phyloP scores from a whole-genome alignment of 1,284 basidiomycete genomes.

The Athelia sp. region DNA sequence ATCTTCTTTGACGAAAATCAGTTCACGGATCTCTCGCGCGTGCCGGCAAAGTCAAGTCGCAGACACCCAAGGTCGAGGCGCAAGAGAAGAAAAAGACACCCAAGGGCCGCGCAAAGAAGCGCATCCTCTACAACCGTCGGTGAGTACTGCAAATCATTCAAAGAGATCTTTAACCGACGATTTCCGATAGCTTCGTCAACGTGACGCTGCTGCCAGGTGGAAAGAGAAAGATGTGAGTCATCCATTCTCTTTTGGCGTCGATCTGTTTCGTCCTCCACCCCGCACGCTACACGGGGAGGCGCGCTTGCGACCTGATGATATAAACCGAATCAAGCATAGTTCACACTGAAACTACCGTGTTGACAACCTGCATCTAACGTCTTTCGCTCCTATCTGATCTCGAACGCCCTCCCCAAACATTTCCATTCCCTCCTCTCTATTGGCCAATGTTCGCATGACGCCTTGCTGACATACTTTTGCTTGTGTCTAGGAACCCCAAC shows the following conservation, averaged over 20 bases:
- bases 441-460: background rate
- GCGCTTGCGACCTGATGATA: slow-evolving; percentile 52
- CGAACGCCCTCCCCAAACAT: slow-evolving; percentile 11
- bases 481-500: slow-evolving; percentile 67
- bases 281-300: slow-evolving; percentile 1
- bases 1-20: slow-evolving; percentile 26
- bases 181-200: slow-evolving; percentile 91
- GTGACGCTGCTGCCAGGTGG: slow-evolving; percentile 87
- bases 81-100: slow-evolving; percentile 98
- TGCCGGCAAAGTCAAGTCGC: slow-evolving; percentile 99
- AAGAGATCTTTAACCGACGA: background rate
- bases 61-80: slow-evolving; percentile 94
- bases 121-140: slow-evolving; percentile 92
- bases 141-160: no score
- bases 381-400: slow-evolving; percentile 92
- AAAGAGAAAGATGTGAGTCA: slow-evolving; percentile 93
- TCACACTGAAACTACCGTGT: slow-evolving; percentile 84
- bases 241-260: no score
- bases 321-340: slow-evolving; percentile 74
- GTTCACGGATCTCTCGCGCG: slow-evolving; percentile 99
- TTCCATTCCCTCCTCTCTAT: slow-evolving; percentile 7
- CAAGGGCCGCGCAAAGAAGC: slow-evolving; percentile 96
- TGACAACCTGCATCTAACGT: slow-evolving; percentile 79
- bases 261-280: slow-evolving; percentile 9
- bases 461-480: slow-evolving; percentile 21